Base-by-base conservation (phyloP, 306 rosid genomes). In the Quercus dentata region DNA sequence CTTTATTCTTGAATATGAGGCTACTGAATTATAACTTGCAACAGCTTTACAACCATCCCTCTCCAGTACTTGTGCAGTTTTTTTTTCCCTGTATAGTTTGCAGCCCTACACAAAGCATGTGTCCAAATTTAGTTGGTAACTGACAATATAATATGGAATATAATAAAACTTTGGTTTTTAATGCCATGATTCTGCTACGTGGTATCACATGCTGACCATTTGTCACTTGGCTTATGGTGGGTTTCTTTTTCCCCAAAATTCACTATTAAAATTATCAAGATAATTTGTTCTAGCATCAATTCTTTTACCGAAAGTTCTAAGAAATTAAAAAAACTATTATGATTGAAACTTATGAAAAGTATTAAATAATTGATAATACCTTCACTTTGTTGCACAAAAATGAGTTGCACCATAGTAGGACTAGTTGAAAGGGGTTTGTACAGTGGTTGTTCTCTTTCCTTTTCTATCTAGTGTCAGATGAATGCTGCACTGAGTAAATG, bases 11-110 rank as follows among this genome's bases (percentile, higher is more conserved):
- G 28, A 71, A 52, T 71, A 56, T 79, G 56, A 63, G 20, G 52
- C 28, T 38, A 46, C 71, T 67, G 20, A 79, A 19, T 58, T 17
- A 73, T 64, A 11, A 69, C 76, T 68, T 68, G 5, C 30, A 74
- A 72, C 64, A 56, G 55, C 72, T 62, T 64, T 31, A 19, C 64
- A 62, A 28, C 73, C 59, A 71, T 65, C 74, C 64, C n/a, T 3
- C 1, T 78, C 58, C 44, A 18, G 30, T 35, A 18, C 19, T 54
- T 21, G 41, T n/a, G 49, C 80, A 5, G 6, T 19, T 20, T 58
- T 25, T 25, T 69, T 49, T 76, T 35, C 62, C 28, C 10, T 5
- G 28, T 55, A 30, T 46, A 52, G 28, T 18, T 49, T 67, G 15
- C 38, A 23, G 65, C 56, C 73, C 55, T 62, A 18, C 23, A 8